These are phyloP conservation scores for Ploettnerulaceae sp. DNA, from an alignment of 2,329 filamentous ascomycete genomes.

Conservation along the genomic window DNA sequence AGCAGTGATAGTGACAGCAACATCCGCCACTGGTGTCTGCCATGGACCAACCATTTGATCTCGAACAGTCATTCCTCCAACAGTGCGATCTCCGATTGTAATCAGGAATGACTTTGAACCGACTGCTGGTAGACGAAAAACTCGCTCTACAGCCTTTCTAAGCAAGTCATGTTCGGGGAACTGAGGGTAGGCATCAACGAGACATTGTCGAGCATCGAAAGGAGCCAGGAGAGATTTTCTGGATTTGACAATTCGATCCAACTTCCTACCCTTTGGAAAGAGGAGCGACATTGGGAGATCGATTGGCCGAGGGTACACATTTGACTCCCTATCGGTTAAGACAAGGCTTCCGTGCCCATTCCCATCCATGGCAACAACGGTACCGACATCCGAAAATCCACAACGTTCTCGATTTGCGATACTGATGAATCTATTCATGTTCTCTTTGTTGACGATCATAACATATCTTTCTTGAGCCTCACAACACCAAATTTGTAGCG, in stretches of 20 bases:
- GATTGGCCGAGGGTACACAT: conserved; percentile 70
- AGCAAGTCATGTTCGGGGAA: conserved; percentile 39
- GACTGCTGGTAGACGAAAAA: conserved; percentile 80
- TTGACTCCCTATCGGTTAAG: conserved; percentile 74
- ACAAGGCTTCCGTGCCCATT: conserved; percentile 67
- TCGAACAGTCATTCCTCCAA: conserved; percentile 80
- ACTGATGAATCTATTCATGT: conserved; percentile 69
- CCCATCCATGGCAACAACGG: conserved; percentile 58
- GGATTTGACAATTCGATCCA: conserved; percentile 69
- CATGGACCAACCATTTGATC: conserved; percentile 97
- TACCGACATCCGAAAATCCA: conserved; percentile 86
- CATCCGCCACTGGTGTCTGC: conserved; percentile 92
- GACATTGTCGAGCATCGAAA: conserved; percentile 64
- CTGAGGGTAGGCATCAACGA: conserved; percentile 50
- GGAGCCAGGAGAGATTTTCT: conserved; percentile 60
- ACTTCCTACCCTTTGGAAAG: conserved; percentile 82
- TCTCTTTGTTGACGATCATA: conserved; percentile 74
- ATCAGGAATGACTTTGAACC: conserved; percentile 98
- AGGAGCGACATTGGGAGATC: conserved; percentile 84
- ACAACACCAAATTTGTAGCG: conserved; percentile 96
- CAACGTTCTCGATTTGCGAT: conserved; percentile 79
- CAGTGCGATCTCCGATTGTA: conserved; percentile 89
- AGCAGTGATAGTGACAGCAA: conserved; percentile 84
- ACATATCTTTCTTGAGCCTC: conserved; percentile 97
- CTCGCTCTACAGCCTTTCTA: conserved; percentile 67